Conservation (phyloP, 169 alveolate genomes). For the Eimeria falciformis region DNA sequence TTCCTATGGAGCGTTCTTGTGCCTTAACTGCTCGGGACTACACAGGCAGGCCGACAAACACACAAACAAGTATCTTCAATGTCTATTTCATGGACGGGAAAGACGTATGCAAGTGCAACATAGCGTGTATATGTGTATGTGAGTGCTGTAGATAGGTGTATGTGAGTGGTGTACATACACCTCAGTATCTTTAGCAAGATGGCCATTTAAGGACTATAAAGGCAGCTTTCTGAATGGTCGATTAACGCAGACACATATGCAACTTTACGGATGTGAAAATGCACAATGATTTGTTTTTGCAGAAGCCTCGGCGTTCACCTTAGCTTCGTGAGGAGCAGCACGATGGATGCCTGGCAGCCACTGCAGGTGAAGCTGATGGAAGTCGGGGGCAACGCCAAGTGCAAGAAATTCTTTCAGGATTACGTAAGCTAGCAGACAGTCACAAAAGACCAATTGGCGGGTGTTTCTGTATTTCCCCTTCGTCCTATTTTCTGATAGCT, state of each 20-base stretch:
- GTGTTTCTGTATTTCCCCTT: no score
- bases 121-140: no score
- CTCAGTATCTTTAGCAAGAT: no score
- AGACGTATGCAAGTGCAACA: no score
- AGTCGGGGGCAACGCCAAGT: conserved; percentile 79
- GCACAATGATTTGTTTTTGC: background rate
- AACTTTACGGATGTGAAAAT: background rate
- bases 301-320: conserved; percentile 97
- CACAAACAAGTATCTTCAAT: no score
- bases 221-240: background rate
- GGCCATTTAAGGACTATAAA: background rate
- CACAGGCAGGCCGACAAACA: conserved; percentile 64
- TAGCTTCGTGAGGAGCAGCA: conserved; percentile 94
- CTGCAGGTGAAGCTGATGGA: conserved; percentile 87
- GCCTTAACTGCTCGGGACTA: conserved; percentile 96
- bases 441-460: no score
- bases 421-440: no score
- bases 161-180: background rate
- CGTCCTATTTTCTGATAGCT: no score
- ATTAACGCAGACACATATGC: background rate
- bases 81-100: background rate
- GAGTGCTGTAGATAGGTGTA: no score
- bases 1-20: conserved; percentile 95
- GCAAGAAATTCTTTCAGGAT: conserved; percentile 76
- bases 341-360: conserved; percentile 93